phyloP scores from a whole-genome alignment of 441 rosid genomes.

The Breynia disticha region DNA sequence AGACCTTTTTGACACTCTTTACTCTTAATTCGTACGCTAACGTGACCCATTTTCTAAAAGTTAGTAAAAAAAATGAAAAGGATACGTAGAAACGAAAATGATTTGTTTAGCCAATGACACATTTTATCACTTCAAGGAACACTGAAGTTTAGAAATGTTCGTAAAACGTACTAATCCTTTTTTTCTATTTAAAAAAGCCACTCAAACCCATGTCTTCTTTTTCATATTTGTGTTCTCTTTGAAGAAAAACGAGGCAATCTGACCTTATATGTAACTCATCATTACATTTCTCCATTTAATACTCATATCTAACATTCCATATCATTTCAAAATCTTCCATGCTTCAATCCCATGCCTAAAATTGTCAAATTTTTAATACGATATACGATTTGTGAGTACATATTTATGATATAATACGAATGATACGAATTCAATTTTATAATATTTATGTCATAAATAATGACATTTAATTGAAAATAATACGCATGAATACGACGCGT shows the following conservation, averaged over 20 bases:
- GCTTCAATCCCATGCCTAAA: conserved; percentile 22
- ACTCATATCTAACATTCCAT: conserved; percentile 23
- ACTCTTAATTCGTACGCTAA: no score
- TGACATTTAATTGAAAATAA: no score
- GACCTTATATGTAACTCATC: conserved; percentile 10
- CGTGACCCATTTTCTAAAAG: no score
- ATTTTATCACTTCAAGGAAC: conserved; percentile 56
- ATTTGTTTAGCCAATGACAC: conserved; percentile 26
- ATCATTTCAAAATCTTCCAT: conserved; percentile 22
- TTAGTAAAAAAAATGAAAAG: conserved; percentile 8
- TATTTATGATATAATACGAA: no score
- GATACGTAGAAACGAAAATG: conserved; percentile 24
- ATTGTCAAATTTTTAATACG: no score
- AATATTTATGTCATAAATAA: no score
- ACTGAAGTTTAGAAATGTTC: conserved; percentile 48
- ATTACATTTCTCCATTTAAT: conserved; percentile 5
- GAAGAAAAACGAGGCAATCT: conserved; percentile 21
- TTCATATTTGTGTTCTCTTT: conserved; percentile 10
- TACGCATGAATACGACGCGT: no score
- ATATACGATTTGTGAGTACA: no score
- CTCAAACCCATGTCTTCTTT: not conserved
- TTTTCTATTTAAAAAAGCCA: conserved; percentile 10
- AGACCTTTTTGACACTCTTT: no score
- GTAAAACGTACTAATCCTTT: conserved; percentile 23
- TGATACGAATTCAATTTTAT: no score